Conservation (phyloP, 2,329 filamentous ascomycete species). For the Teratosphaeria viscida region DNA sequence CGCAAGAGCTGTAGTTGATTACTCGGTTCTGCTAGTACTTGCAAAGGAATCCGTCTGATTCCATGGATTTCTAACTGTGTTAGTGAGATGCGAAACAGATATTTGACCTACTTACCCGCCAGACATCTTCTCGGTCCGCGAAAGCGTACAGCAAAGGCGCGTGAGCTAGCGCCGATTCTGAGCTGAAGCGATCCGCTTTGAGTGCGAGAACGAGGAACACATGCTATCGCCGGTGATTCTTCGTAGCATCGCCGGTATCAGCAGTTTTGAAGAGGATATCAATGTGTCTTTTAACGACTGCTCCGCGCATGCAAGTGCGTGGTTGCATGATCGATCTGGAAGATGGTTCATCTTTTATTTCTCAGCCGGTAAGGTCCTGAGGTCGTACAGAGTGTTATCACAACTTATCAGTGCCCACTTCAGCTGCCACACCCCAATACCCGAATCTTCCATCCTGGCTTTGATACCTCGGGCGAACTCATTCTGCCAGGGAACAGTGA, state of each 20-base stretch:
- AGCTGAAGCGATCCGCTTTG: neutral
- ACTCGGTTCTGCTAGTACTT: neutral
- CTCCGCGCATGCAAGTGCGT: neutral
- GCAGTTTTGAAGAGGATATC: neutral
- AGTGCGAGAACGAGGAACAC: neutral
- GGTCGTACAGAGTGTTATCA: neutral
- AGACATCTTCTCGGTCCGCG: neutral
- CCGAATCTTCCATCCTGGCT: too few species aligned
- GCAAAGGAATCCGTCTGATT: neutral
- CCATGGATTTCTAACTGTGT: neutral
- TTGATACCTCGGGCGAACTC: too few species aligned
- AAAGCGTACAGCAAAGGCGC: neutral
- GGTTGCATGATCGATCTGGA: neutral
- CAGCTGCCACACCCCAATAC: neutral
- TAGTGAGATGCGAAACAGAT: neutral
- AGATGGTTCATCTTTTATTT: neutral
- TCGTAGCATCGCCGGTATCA: neutral
- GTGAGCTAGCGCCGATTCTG: neutral
- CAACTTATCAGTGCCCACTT: neutral
- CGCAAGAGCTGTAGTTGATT: neutral
- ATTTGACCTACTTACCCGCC: neutral
- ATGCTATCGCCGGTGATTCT: neutral
- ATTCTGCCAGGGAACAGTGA: too few species aligned
- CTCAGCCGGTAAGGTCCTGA: neutral
- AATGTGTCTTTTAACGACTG: neutral